These are phyloP conservation scores for Planoprotostelium fungivorum DNA, from an alignment of 78 protist species.

Conservation along the genomic window DNA sequence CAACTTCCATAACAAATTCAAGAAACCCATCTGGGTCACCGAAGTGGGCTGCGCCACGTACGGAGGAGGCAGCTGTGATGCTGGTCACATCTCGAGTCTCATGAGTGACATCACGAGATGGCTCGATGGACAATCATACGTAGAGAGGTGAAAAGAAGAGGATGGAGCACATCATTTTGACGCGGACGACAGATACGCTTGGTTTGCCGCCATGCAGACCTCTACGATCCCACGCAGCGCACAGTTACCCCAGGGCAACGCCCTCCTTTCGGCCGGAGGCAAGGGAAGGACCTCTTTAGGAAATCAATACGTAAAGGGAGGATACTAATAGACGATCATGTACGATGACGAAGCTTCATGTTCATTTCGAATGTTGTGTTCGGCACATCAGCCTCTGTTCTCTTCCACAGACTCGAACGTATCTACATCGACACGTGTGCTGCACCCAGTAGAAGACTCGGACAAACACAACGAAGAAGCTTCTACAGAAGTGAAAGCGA, in stretches of 20 bases:
- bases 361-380: too few relatives aligned
- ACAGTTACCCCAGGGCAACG: background rate
- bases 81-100: background rate
- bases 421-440: too few relatives aligned
- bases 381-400: too few relatives aligned
- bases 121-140: background rate
- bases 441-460: too few relatives aligned
- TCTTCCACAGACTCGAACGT: too few relatives aligned
- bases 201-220: background rate
- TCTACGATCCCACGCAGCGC: background rate
- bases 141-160: background rate
- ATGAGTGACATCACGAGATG: background rate
- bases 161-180: too few relatives aligned
- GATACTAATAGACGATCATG: too few relatives aligned
- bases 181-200: background rate
- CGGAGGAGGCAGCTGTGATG: background rate
- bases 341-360: too few relatives aligned
- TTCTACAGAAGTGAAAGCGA: too few relatives aligned
- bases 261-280: background rate
- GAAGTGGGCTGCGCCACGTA: background rate
- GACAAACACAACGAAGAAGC: too few relatives aligned
- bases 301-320: background rate
- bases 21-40: background rate
- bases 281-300: background rate
- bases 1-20: background rate